phyloP scores from a whole-genome alignment of 371 early-diverging fungal species.

The Amoeboaphelidium protococcarum region DNA sequence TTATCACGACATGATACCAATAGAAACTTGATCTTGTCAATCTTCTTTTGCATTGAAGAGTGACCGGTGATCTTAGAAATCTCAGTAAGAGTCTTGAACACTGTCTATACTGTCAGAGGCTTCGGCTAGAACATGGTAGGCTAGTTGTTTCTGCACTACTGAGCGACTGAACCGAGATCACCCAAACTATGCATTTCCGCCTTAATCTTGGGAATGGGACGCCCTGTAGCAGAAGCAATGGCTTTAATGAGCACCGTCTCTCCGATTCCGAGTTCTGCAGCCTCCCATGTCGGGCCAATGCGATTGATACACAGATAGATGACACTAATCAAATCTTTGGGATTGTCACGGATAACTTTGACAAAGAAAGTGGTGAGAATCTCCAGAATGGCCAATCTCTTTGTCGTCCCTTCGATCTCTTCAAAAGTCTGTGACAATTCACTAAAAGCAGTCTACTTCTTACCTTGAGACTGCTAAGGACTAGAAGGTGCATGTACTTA shows the following conservation, averaged over 20 bases:
- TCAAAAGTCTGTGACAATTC: slow-evolving; percentile 68
- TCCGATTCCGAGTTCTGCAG: slow-evolving; percentile 85
- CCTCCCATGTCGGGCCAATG: slow-evolving; percentile 82
- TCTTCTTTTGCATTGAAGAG: slow-evolving; percentile 47
- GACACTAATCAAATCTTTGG: slow-evolving; percentile 36
- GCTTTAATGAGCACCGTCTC: slow-evolving; percentile 82
- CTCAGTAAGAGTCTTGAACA: slow-evolving; percentile 63
- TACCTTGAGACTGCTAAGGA: too few species aligned
- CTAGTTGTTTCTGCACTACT: slow-evolving; percentile 46
- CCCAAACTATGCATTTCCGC: slow-evolving; percentile 44
- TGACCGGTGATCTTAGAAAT: slow-evolving; percentile 53
- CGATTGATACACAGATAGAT: slow-evolving; percentile 81
- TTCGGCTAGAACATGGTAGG: slow-evolving; percentile 45
- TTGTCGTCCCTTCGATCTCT: slow-evolving; percentile 46
- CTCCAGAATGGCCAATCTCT: slow-evolving; percentile 56
- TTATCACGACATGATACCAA: slow-evolving; percentile 51
- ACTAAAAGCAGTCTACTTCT: too few species aligned
- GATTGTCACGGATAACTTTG: slow-evolving; percentile 34
- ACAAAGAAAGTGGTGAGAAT: slow-evolving; percentile 44
- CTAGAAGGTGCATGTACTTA: too few species aligned
- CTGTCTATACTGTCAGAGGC: slow-evolving; percentile 42
- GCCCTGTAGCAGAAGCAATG: slow-evolving; percentile 63
- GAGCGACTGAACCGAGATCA: slow-evolving; percentile 77
- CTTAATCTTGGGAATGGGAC: slow-evolving; percentile 43
- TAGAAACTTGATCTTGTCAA: slow-evolving; percentile 51